Evolutionary conservation across 495 filamentous ascomycete genomes (phyloP).

Genomic region (Beverwykella pulmonaria): DNA sequence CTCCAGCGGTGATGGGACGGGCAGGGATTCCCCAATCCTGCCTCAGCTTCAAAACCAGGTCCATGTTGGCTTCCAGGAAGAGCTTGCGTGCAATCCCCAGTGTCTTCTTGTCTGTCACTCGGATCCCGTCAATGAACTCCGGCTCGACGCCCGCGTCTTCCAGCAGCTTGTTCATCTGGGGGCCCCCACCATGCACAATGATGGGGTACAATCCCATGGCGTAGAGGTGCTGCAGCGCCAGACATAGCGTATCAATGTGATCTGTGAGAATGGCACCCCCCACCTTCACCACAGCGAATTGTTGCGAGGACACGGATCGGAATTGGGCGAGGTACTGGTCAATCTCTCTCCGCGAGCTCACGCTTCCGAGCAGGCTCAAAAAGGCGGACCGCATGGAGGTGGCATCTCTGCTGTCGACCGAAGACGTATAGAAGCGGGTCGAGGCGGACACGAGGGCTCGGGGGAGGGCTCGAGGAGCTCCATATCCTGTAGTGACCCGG

Average conservation of each 20-base stretch:
- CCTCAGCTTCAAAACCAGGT: conserved; percentile 89
- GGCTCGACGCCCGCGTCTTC: conserved; percentile 92
- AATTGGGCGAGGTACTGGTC: conserved; percentile 99
- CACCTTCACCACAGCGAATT: conserved; percentile 99
- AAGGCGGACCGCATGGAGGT: conserved; percentile 77
- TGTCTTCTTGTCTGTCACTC: conserved; percentile 95
- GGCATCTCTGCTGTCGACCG: conserved; percentile 32
- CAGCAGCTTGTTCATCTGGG: conserved; percentile 92
- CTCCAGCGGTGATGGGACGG: conserved; percentile 87
- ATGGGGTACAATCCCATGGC: conserved; percentile 95
- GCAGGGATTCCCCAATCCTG: conserved; percentile 82
- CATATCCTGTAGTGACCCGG: conserved; percentile 32
- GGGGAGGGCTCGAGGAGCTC: conserved; percentile 27
- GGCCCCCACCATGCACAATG: conserved; percentile 94
- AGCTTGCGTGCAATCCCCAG: conserved; percentile 85
- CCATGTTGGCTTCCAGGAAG: conserved; percentile 95
- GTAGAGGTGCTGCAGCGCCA: conserved; percentile 87
- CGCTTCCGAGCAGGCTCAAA: conserved; percentile 91
- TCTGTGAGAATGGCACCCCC: conserved; percentile 97
- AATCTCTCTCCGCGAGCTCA: conserved; percentile 94
- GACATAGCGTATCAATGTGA: conserved; percentile 85
- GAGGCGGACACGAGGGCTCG: conserved; percentile 28
- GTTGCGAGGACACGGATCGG: conserved; percentile 93
- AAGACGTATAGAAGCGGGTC: conserved; percentile 29
- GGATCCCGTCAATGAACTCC: conserved; percentile 94